Percentiles rank a stretch among this genome's conserved stretches.
Evolutionary conservation across 2,329 filamentous ascomycete genomes (phyloP).

Genomic region (Aspergillus texensis): DNA sequence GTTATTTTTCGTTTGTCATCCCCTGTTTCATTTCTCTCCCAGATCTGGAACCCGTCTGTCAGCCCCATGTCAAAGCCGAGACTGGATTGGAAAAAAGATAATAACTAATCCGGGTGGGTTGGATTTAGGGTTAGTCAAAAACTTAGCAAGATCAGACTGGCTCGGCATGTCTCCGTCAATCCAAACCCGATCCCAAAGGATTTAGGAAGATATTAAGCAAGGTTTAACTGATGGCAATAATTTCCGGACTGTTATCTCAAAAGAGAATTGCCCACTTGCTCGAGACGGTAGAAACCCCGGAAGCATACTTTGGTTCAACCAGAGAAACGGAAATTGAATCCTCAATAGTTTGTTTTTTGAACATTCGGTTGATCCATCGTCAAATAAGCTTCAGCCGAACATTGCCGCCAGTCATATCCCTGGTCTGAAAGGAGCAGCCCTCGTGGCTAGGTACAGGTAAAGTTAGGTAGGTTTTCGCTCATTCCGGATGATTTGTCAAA

Average conservation of each 20-base stretch:
- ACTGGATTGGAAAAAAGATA: background rate
- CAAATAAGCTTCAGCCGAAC: slow-evolving; percentile 12
- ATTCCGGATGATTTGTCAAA: slow-evolving; percentile 16
- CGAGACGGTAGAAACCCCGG: slow-evolving; percentile 12
- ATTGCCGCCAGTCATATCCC: slow-evolving; percentile 7
- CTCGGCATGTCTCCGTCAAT: slow-evolving; percentile 7
- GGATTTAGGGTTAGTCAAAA: slow-evolving; percentile 4
- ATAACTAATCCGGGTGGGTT: background rate
- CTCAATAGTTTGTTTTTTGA: background rate
- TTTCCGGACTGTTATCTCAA: slow-evolving; percentile 17
- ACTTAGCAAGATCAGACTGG: background rate
- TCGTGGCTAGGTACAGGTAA: slow-evolving; percentile 16
- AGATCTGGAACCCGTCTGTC: slow-evolving; percentile 1
- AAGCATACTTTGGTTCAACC: slow-evolving; percentile 16
- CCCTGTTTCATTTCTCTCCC: background rate
- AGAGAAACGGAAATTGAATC: slow-evolving; percentile 13
- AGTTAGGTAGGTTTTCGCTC: slow-evolving; percentile 6
- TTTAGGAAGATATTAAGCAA: slow-evolving; percentile 6
- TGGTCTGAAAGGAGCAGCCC: slow-evolving; percentile 11
- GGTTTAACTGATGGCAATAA: slow-evolving; percentile 7
- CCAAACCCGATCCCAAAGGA: background rate
- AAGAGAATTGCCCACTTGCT: slow-evolving; percentile 19
- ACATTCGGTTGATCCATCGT: slow-evolving; percentile 2
- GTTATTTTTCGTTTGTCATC: background rate
- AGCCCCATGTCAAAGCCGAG: background rate